Conservation (phyloP, 2,329 filamentous ascomycete species). For the Leptosphaerulina australis region DNA sequence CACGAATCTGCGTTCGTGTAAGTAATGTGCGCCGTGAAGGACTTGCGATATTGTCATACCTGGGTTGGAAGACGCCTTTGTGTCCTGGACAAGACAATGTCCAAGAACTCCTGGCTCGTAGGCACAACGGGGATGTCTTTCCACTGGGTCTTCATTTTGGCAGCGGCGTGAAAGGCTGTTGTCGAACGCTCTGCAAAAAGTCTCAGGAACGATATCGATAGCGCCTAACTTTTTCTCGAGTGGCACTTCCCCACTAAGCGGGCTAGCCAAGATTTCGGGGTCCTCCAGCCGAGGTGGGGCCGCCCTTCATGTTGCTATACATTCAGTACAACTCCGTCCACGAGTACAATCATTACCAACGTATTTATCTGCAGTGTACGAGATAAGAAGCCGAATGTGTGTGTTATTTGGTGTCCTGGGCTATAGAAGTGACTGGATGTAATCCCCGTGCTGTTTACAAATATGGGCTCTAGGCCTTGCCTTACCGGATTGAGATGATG, state of each 20-base stretch:
- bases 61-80: slow-evolving; percentile 93
- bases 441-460: no score
- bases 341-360: background rate
- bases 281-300: slow-evolving; percentile 3
- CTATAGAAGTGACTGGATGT: no score
- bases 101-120: slow-evolving; percentile 92
- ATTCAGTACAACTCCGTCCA: background rate
- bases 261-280: slow-evolving; percentile 3
- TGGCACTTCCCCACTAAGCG: slow-evolving; percentile 11
- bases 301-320: background rate
- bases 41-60: slow-evolving; percentile 65
- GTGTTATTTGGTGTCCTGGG: no score
- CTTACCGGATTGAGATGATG: background rate
- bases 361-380: no score
- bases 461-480: no score
- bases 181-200: slow-evolving; percentile 27
- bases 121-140: slow-evolving; percentile 83
- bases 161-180: slow-evolving; percentile 25
- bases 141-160: slow-evolving; percentile 49
- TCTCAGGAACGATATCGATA: slow-evolving; percentile 24
- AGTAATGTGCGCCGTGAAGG: slow-evolving; percentile 7
- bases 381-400: no score
- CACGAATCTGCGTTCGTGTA: slow-evolving; percentile 84
- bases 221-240: slow-evolving; percentile 8
- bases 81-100: slow-evolving; percentile 86